Percentiles rank a stretch among this genome's conserved stretches.
These are phyloP conservation scores for Candida pseudoviswanathii DNA, from an alignment of 1,139 yeast species.

Conservation along the genomic window DNA sequence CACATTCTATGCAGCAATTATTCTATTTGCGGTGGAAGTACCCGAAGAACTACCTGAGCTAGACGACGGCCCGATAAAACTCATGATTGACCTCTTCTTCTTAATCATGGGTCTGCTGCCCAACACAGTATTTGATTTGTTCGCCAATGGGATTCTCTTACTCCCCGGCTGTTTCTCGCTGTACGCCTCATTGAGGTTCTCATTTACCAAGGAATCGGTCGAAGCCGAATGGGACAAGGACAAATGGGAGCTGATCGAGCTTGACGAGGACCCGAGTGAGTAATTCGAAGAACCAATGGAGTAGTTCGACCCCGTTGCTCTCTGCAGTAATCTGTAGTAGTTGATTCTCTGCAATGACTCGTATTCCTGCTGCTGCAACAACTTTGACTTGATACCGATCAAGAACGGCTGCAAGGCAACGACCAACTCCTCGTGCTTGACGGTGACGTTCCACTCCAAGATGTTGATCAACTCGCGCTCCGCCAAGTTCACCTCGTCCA, in stretches of 20 bases:
- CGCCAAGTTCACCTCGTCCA: conserved; percentile 84
- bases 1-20: no score
- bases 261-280: background rate
- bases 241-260: conserved; percentile 15
- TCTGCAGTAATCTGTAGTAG: conserved; percentile 39
- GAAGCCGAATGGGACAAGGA: conserved; percentile 16
- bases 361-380: conserved; percentile 29
- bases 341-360: conserved; percentile 38
- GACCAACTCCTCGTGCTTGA: conserved; percentile 69
- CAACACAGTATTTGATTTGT: conserved; percentile 17
- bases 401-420: conserved; percentile 75
- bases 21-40: background rate
- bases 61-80: conserved; percentile 6
- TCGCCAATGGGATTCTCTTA: conserved; percentile 25
- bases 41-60: background rate
- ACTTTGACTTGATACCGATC: conserved; percentile 58
- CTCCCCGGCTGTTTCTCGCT: conserved; percentile 5
- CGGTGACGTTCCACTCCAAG: conserved; percentile 80
- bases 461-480: conserved; percentile 84
- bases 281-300: conserved; percentile 13
- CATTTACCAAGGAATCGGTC: conserved; percentile 14
- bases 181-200: background rate
- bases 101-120: conserved; percentile 13
- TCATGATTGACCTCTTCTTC: conserved; percentile 14
- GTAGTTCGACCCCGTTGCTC: conserved; percentile 13